Evolutionary conservation across 2,329 filamentous ascomycete species (phyloP).

Genomic region (Xylaria sp.): DNA sequence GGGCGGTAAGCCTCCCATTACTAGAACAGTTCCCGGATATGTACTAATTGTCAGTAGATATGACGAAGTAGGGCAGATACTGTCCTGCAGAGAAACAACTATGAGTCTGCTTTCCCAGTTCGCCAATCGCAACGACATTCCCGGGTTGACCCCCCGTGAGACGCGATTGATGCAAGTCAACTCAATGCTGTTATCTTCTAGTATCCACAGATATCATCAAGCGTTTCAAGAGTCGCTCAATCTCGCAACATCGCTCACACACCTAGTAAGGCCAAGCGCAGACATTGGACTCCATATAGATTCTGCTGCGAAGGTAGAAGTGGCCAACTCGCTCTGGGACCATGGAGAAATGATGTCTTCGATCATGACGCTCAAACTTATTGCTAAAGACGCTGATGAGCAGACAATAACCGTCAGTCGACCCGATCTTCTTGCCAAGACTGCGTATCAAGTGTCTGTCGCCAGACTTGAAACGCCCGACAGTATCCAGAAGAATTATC

Average conservation of each 20-base stretch:
- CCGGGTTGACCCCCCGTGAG: constrained; percentile 57
- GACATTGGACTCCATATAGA: constrained; percentile 70
- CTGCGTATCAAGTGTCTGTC: constrained; percentile 83
- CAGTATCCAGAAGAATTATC: constrained; percentile 78
- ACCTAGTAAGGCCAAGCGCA: constrained; percentile 65
- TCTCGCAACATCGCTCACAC: constrained; percentile 74
- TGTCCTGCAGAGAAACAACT: constrained; percentile 77
- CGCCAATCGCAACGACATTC: constrained; percentile 53
- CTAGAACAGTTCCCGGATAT: not conserved
- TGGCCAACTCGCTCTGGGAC: constrained; percentile 88
- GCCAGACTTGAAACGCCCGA: constrained; percentile 88
- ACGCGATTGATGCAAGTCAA: constrained; percentile 69
- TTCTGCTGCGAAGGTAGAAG: constrained; percentile 71
- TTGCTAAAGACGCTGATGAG: constrained; percentile 57
- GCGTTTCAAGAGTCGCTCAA: constrained; percentile 83
- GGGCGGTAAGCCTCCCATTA: constrained; percentile 55
- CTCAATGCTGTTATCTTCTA: constrained; percentile 68
- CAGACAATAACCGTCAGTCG: constrained; percentile 68
- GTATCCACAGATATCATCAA: constrained; percentile 72
- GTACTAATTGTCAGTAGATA: constrained; percentile 46
- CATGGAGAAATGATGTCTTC: constrained; percentile 85
- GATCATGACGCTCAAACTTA: constrained; percentile 77
- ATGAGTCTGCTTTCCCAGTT: constrained; percentile 74
- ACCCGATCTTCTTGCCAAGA: constrained; percentile 76
- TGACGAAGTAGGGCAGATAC: constrained; percentile 70